Base-by-base conservation (phyloP, 1,284 basidiomycete species). In the Xerocomus minutiporus region DNA sequence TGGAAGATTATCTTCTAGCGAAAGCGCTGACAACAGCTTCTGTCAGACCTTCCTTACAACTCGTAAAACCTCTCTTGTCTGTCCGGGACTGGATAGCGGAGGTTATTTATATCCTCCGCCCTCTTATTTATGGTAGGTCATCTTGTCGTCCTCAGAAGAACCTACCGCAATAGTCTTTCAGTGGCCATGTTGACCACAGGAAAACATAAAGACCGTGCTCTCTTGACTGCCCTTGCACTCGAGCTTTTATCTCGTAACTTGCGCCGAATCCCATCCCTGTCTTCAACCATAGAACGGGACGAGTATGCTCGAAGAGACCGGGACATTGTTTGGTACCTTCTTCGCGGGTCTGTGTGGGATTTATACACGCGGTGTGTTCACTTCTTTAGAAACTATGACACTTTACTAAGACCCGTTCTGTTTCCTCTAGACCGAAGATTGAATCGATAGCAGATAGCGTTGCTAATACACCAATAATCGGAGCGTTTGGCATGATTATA, bases 341-440 rank as follows among this genome's bases (percentile, higher is more conserved):
- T 97, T 57, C 84, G 92, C 35, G 94, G 93, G 26, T 86, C 90
- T 5, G 82, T 95, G 51, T 98, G 95, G 95, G 75, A 89, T 57
- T 77, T 80, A 4, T 95, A 84, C 73, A 96, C 94, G 34, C 77
- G 84, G 84, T 88, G 58, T 53, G 80, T 67, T 35, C 39, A 28
- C 23, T 38, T 34, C 25, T 29, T 51, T 31, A 47, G 6, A 35
- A 32, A 36, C 0, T n/a, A 38, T 29, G 40, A 34, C 42, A 20
- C 47, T 34, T 54, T 45, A 56, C 39, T 57, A 46, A 41, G 29
- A 5, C 44, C 13, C n/a, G 1, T 32, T 42, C 15, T 36, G 20
- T 55, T 28, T 43, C 35, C 31, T 59, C 51, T 43, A 91, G 90
- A 57, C 89, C 92, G 46, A 88, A 93, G 73, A 65, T 93, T 59